Percentiles rank a stretch among this genome's conserved stretches.
These are phyloP conservation scores for Scorias spongiosa DNA, from an alignment of 2,329 filamentous ascomycete species.

Conservation along the genomic window DNA sequence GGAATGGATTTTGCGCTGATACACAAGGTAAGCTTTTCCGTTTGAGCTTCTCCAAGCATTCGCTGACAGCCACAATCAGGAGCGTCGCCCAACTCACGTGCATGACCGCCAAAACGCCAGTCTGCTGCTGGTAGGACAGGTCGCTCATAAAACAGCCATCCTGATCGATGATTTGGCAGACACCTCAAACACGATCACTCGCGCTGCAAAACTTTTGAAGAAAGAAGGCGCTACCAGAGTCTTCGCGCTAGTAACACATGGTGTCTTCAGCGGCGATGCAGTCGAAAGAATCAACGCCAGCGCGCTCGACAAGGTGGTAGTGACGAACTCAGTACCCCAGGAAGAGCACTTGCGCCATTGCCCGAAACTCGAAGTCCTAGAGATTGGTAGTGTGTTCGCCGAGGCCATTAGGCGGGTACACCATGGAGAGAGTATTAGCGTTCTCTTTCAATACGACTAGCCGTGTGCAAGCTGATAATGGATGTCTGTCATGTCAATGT, in stretches of 20 bases:
- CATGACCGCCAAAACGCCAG: conserved; percentile 66
- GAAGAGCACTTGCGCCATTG: conserved; percentile 62
- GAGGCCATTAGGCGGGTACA: conserved; percentile 92
- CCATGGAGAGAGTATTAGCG: conserved; percentile 94
- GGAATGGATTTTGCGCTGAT: conserved; percentile 95
- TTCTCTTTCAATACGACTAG: conserved; percentile 74
- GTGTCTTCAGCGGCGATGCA: conserved; percentile 86
- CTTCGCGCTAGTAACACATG: conserved; percentile 86
- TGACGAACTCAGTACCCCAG: conserved; percentile 92
- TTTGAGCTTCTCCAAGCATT: neutral
- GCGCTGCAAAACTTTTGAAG: conserved; percentile 91
- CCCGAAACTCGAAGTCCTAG: conserved; percentile 79
- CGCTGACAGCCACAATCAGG: conserved; percentile 33
- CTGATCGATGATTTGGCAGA: conserved; percentile 89
- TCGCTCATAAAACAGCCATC: conserved; percentile 67
- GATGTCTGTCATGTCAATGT: no score
- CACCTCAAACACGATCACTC: conserved; percentile 92
- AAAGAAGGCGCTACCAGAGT: conserved; percentile 80
- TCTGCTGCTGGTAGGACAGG: conserved; percentile 90
- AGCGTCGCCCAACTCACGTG: conserved; percentile 77
- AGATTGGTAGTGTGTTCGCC: conserved; percentile 77
- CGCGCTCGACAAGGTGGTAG: conserved; percentile 79
- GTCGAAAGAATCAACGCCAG: conserved; percentile 90
- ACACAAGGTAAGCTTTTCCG: conserved; percentile 60
- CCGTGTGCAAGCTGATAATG: neutral